Evolutionary conservation across 345 rosid species (phyloP).

Genomic region (Salix dunnii): DNA sequence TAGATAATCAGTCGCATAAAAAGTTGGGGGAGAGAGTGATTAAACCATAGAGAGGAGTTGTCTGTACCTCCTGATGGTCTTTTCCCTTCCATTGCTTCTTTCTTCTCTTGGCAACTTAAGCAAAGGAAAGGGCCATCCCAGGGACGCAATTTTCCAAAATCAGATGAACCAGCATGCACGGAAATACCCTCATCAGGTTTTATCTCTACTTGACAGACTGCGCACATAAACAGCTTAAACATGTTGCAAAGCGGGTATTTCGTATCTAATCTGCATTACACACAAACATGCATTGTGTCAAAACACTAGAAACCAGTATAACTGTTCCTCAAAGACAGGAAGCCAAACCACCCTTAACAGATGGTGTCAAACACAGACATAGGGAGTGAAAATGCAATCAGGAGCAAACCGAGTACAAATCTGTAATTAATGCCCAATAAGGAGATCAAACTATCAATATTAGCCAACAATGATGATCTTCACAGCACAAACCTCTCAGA

Average conservation of each 20-base stretch:
- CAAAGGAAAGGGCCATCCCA: conserved; percentile 99
- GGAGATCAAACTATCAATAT: not conserved
- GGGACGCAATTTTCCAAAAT: conserved; percentile 66
- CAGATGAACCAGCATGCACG: conserved; percentile 69
- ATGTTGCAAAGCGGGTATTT: conserved; percentile 94
- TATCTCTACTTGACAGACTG: conserved; percentile 98
- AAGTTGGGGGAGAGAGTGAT: not conserved
- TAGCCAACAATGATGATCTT: conserved; percentile 18
- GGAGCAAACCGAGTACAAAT: not conserved
- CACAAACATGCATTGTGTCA: conserved; percentile 12
- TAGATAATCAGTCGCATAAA: conserved; percentile 11
- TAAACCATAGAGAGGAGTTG: not conserved
- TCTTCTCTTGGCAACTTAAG: conserved; percentile 90
- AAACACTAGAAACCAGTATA: not conserved
- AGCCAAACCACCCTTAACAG: not conserved
- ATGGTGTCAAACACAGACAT: not conserved
- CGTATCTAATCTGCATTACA: conserved; percentile 78
- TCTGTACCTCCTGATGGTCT: conserved; percentile 67
- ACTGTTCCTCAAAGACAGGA: not conserved
- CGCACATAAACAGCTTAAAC: conserved; percentile 92
- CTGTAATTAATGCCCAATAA: not conserved
- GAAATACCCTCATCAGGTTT: conserved; percentile 96
- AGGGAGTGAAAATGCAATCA: not conserved
- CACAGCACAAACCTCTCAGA: conserved; percentile 75
- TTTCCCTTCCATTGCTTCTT: conserved; percentile 98